Evolutionary conservation across 345 rosid species (phyloP), one percentile per base, ranked within the genome.

Genomic region (Limnanthes douglasii): DNA sequence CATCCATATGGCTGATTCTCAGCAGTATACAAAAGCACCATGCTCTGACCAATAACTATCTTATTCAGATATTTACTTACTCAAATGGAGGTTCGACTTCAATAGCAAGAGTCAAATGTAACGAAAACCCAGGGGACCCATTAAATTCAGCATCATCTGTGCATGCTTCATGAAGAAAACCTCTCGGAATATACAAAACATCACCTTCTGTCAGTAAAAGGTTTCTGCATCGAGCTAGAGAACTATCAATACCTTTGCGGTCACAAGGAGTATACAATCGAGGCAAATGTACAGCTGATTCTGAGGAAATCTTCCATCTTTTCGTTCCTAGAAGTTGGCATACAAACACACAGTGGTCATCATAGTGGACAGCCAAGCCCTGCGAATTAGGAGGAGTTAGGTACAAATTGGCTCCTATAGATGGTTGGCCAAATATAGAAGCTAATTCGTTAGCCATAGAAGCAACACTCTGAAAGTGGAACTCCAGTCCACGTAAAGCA

Each of bases 51-150:
- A n/a, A n/a, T n/a, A n/a, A n/a, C n/a, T n/a, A n/a, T n/a, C n/a
- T n/a, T n/a, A n/a, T n/a, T n/a, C n/a, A 14, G 37, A 49, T 8
- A 33, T 27, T 48, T 21, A 64, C 84, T 70, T 59, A 70, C 84
- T 70, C 72, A 41, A 75, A 75, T 12, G 75, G 75, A 48, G 68
- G 68, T 39, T 70, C 84, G 56, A 75, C 68, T 42, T 74, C 84
- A 37, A 74, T 46, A 11, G 70, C 64, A 51, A 70, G 64, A 2
- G 78, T 74, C 22, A 74, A 43, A 34, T 74, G 83, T 24, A 74
- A 54, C 16, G 78, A 70, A 51, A 51, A 61, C 38, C 52, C 61
- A 26, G 56, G 50, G 29, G 48, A 43, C 24, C 44, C 59, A 5
- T 26, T 15, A 6, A 25, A 23, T 19, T 15, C 50, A 15, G 11